Evolutionary conservation across 257 asterid species (phyloP).

Genomic region (Thymus quinquecostatus): DNA sequence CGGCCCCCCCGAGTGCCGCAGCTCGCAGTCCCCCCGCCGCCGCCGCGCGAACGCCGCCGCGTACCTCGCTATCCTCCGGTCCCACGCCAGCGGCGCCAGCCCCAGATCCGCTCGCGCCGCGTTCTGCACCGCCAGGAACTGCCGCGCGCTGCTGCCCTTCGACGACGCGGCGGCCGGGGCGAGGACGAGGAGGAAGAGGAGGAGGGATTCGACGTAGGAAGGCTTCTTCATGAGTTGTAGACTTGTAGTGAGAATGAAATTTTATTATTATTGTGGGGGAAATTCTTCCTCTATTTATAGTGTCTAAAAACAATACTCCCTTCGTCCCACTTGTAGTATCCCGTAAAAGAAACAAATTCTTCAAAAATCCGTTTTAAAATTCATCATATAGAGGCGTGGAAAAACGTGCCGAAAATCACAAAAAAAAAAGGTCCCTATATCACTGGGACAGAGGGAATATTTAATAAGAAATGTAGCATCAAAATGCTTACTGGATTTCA

Average conservation of each 20-base stretch:
- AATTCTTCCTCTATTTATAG: too few relatives aligned
- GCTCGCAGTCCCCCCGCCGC: constrained; percentile 43
- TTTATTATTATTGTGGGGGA: not conserved
- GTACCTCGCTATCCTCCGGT: constrained; percentile 31
- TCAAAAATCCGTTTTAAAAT: too few relatives aligned
- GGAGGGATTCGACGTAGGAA: not conserved
- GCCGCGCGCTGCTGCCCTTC: constrained; percentile 17
- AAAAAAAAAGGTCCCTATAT: too few relatives aligned
- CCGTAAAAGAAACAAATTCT: too few relatives aligned
- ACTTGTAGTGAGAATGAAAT: not conserved
- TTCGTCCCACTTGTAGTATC: too few relatives aligned
- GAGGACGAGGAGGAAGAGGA: constrained; percentile 23
- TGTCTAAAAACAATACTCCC: too few relatives aligned
- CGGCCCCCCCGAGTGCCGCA: constrained; percentile 47
- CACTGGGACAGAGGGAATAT: not conserved
- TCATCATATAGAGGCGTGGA: too few relatives aligned
- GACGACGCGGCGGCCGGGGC: too few relatives aligned
- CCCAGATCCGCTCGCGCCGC: constrained; percentile 39
- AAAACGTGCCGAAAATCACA: too few relatives aligned
- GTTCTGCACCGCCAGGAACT: constrained; percentile 42
- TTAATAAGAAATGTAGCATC: too few relatives aligned
- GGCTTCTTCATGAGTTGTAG: not conserved
- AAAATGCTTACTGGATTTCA: too few relatives aligned
- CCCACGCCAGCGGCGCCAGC: constrained; percentile 45
- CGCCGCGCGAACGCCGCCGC: constrained; percentile 35